These are phyloP conservation scores for Colletotrichum cereale DNA, from an alignment of 2,329 filamentous ascomycete genomes.

Conservation along the genomic window DNA sequence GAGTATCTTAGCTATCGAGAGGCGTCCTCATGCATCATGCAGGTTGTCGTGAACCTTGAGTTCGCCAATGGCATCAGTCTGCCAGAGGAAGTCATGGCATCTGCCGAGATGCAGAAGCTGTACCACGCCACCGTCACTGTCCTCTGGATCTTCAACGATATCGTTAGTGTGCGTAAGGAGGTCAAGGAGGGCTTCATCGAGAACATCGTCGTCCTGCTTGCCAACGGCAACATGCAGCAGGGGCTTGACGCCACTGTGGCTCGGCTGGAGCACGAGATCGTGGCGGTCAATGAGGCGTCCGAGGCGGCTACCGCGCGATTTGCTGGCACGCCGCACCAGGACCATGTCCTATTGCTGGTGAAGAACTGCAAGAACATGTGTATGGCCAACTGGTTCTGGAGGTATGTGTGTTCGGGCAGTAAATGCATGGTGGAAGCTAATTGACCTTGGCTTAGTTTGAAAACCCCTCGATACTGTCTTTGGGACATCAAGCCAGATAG, in stretches of 20 bases:
- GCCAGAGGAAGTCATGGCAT: conserved; percentile 26
- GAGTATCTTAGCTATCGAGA: conserved; percentile 25
- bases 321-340: background rate
- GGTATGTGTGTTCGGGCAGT: background rate
- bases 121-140: conserved; percentile 24
- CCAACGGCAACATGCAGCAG: conserved; percentile 5
- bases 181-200: conserved; percentile 30
- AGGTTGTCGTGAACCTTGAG: conserved; percentile 24
- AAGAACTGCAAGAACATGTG: conserved; percentile 37
- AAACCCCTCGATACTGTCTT: too few relatives aligned
- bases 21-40: conserved; percentile 30
- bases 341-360: conserved; percentile 4
- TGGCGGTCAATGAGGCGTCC: conserved; percentile 12
- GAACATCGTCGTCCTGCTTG: conserved; percentile 28
- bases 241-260: conserved; percentile 9
- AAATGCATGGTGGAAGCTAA: too few relatives aligned
- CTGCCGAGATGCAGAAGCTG: conserved; percentile 18
- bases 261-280: conserved; percentile 10
- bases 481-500: too few relatives aligned
- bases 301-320: background rate
- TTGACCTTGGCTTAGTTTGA: too few relatives aligned
- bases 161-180: conserved; percentile 27
- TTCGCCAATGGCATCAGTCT: conserved; percentile 26
- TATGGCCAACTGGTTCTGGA: conserved; percentile 33
- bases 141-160: conserved; percentile 29